These are phyloP conservation scores for Melampsora larici-populina DNA, from an alignment of 1,284 basidiomycete genomes.

Conservation along the genomic window DNA sequence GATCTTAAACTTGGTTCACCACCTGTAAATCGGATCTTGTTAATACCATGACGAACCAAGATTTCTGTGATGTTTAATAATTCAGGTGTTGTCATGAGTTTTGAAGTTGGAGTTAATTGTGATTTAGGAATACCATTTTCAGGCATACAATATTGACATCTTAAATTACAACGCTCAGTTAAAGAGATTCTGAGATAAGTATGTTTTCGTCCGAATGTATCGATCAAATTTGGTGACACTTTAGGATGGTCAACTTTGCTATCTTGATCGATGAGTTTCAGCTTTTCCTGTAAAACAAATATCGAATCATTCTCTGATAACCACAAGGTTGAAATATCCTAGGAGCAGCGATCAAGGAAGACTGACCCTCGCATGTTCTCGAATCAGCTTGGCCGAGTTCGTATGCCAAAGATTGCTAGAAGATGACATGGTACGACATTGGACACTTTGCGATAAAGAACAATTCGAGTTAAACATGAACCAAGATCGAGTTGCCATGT, in stretches of 20 bases:
- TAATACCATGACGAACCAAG: slow-evolving; percentile 77
- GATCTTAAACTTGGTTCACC: slow-evolving; percentile 82
- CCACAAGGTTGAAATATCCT: too few relatives aligned
- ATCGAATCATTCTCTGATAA: too few relatives aligned
- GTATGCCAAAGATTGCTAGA: too few relatives aligned
- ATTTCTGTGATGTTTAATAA: slow-evolving; percentile 64
- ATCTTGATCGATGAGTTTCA: not conserved
- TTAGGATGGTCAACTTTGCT: not conserved
- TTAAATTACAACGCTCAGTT: slow-evolving; percentile 79
- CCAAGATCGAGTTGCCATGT: too few relatives aligned
- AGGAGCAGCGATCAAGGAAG: too few relatives aligned
- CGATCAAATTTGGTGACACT: not conserved
- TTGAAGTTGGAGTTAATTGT: slow-evolving; percentile 69
- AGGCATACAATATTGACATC: slow-evolving; percentile 87
- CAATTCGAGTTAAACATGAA: too few relatives aligned
- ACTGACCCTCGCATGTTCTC: too few relatives aligned
- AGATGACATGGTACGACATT: too few relatives aligned
- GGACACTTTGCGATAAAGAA: too few relatives aligned
- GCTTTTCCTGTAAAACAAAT: not conserved
- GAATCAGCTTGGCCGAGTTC: too few relatives aligned
- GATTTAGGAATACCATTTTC: slow-evolving; percentile 69
- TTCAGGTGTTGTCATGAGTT: slow-evolving; percentile 69
- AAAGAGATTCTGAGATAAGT: slow-evolving; percentile 80
- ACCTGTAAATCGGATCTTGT: slow-evolving; percentile 79
- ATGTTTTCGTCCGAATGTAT: slow-evolving; percentile 59